phyloP scores from a whole-genome alignment of 2,329 filamentous ascomycete species.

The Colletotrichum karsti region DNA sequence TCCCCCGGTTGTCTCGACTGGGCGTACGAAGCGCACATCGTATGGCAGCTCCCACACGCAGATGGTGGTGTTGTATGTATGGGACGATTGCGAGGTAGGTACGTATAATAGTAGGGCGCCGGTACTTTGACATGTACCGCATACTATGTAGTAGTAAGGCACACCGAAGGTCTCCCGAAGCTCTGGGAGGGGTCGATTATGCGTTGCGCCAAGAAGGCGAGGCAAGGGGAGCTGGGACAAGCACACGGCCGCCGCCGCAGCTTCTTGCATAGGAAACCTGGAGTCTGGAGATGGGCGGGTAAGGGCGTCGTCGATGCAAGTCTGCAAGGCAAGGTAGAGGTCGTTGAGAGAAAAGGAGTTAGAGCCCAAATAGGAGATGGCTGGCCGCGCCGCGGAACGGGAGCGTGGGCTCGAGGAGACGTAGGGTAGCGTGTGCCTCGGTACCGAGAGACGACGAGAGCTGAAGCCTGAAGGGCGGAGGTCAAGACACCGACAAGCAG shows the following conservation, averaged over 20 bases:
- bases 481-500: not conserved
- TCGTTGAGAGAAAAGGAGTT: slow-evolving; percentile 15
- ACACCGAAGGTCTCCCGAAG: slow-evolving; percentile 7
- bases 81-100: not conserved
- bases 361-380: slow-evolving; percentile 20
- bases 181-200: slow-evolving; percentile 8
- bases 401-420: slow-evolving; percentile 14
- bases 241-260: slow-evolving; percentile 12
- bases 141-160: not conserved
- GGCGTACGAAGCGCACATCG: not conserved
- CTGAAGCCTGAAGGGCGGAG: slow-evolving; percentile 3
- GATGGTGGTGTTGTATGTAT: not conserved
- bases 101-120: no score
- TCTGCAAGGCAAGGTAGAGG: slow-evolving; percentile 1
- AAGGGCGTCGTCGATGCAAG: not conserved
- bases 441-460: slow-evolving; percentile 12
- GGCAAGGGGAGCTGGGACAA: not conserved
- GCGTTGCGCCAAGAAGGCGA: slow-evolving; percentile 3
- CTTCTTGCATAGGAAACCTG: slow-evolving; percentile 21
- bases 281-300: slow-evolving; percentile 21
- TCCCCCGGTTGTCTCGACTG: not conserved
- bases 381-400: slow-evolving; percentile 21
- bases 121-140: not conserved
- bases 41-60: not conserved
- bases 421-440: slow-evolving; percentile 18